Base-by-base conservation (phyloP, 2,329 filamentous ascomycete species). In the Claviceps capensis region DNA sequence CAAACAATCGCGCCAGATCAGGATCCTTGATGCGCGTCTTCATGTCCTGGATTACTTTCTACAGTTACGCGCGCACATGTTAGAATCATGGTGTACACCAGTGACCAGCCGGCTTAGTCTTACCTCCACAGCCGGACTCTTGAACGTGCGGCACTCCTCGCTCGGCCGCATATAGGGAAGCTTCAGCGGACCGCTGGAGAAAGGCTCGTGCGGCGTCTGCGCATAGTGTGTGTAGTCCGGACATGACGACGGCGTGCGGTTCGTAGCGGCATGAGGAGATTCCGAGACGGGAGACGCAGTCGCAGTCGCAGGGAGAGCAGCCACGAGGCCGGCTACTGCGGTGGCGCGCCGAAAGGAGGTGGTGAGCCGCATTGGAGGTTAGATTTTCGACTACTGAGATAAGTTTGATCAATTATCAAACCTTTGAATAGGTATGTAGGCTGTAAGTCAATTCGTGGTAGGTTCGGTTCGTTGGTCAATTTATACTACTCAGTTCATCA, bases 1-100 rank as follows among this genome's bases (percentile, higher is more conserved):
- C 84, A 62, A 94, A 93, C 11, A 94, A 72, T 30, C 86, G 79
- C 41, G 84, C 86, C 26, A 94, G 75, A 61, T 93, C 88, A 2
- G 70, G 72, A 56, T 77, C 69, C 43, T 63, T 61, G 50, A 75
- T 69, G 5, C 65, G 60, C 5, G 57, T 55, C 58, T 65, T 69
- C 63, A 75, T 67, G n/a, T 62, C 57, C 11, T 51, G 40, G n/a
- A 62, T 61, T 19, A 63, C 57, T 59, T 58, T 57, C 61, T 62
- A 49, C 23, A 26, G n/a, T 4, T 4, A 6, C 5, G 14, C 23
- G 17, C 19, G 5, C 8, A 5, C 5, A 14, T 16, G 13, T 41
- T 46, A 49, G 9, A 45, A 38, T 7, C 14, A n/a, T 5, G 5
- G 13, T 30, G 26, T 30, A 30, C 7, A 19, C 17, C 17, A 19